Conservation (phyloP, 129 eudicot species). For the Ambrosia trifida region DNA sequence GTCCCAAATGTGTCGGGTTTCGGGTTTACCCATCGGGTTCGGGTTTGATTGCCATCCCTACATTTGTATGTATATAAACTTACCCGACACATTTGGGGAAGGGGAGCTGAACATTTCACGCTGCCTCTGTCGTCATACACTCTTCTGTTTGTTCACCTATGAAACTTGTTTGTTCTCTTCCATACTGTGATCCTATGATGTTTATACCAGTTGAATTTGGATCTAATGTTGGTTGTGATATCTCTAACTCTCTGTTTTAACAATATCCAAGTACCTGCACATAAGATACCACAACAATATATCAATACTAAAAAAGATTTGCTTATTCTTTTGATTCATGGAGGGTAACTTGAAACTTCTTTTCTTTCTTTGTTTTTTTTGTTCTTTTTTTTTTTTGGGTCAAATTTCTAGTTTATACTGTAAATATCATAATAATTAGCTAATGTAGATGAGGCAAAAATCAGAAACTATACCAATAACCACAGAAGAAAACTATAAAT, state of each 20-base stretch:
- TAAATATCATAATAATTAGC: too few relatives aligned
- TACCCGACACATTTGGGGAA: conserved; percentile 78
- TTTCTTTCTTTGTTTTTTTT: too few relatives aligned
- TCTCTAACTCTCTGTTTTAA: conserved; percentile 71
- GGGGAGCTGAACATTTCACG: conserved; percentile 67
- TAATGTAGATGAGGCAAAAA: too few relatives aligned
- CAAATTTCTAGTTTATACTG: too few relatives aligned
- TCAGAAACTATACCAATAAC: neutral
- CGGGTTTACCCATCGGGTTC: too few relatives aligned
- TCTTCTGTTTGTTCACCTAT: conserved; percentile 81
- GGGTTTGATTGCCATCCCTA: too few relatives aligned
- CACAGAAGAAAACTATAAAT: neutral
- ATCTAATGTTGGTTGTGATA: conserved; percentile 92
- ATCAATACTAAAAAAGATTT: neutral
- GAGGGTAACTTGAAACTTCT: neutral
- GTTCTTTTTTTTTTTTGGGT: too few relatives aligned
- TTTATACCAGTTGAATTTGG: conserved; percentile 90
- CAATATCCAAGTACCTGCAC: conserved; percentile 73
- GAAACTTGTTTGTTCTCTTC: conserved; percentile 52
- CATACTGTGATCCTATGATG: conserved; percentile 91
- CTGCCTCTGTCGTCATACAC: conserved; percentile 84
- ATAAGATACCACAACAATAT: neutral
- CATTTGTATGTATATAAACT: conserved; percentile 20
- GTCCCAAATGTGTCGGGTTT: too few relatives aligned
- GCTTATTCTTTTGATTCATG: conserved; percentile 5